Evolutionary conservation across 169 alveolate species (phyloP).

Genomic region (Pseudocohnilembus persalinus): DNA sequence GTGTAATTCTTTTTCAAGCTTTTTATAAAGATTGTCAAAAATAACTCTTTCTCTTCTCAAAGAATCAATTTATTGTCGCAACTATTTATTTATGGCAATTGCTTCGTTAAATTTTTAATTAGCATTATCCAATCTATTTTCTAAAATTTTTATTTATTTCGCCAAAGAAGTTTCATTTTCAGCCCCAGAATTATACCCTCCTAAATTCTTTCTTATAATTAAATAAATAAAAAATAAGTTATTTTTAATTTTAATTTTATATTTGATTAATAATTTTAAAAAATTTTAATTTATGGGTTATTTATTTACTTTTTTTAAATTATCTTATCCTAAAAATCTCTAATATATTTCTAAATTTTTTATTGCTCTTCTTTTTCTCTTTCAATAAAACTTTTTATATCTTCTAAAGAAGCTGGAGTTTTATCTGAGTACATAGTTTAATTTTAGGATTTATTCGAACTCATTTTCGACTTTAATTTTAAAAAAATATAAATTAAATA

Average conservation of each 20-base stretch:
- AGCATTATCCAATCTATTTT: slow-evolving; percentile 89
- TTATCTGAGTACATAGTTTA: slow-evolving; percentile 36
- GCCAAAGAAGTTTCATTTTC: slow-evolving; percentile 77
- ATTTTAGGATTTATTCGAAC: slow-evolving; percentile 26
- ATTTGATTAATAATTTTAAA: neutral
- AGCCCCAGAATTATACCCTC: slow-evolving; percentile 79
- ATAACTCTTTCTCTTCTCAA: slow-evolving; percentile 89
- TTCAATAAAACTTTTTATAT: slow-evolving; percentile 53
- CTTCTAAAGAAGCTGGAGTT: slow-evolving; percentile 35
- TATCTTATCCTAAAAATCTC: slow-evolving; percentile 56
- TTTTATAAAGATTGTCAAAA: slow-evolving; percentile 84
- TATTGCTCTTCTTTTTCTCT: slow-evolving; percentile 47
- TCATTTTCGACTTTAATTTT: slow-evolving; percentile 38
- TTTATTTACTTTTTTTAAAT: slow-evolving; percentile 50
- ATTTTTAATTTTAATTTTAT: slow-evolving; percentile 6
- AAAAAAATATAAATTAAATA: neutral
- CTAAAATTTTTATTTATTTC: slow-evolving; percentile 86
- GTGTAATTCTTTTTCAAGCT: slow-evolving; percentile 86
- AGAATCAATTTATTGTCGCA: slow-evolving; percentile 84
- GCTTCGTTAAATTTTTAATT: slow-evolving; percentile 85
- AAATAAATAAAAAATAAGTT: no score
- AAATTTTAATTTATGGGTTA: neutral
- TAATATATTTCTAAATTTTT: slow-evolving; percentile 59
- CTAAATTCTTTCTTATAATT: slow-evolving; percentile 57
- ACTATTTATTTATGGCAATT: slow-evolving; percentile 82